These are phyloP conservation scores for Hygrophila difformis DNA, from an alignment of 257 asterid species.

Conservation along the genomic window DNA sequence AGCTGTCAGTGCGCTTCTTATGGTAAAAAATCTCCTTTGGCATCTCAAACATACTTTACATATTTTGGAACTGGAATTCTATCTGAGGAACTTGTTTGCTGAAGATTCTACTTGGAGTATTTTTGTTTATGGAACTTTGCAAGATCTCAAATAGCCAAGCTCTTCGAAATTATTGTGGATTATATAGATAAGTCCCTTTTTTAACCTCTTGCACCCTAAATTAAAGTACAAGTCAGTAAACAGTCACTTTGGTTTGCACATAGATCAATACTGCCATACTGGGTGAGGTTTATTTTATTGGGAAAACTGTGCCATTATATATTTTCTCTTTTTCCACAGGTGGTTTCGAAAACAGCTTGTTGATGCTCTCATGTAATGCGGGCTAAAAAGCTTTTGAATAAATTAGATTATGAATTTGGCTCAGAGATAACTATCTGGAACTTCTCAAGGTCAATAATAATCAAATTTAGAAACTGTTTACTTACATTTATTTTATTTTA, in stretches of 20 bases:
- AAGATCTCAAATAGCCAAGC: constrained; percentile 84
- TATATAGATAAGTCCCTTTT: constrained; percentile 79
- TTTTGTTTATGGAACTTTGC: constrained; percentile 95
- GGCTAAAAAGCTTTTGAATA: constrained; percentile 95
- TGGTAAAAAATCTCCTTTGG: constrained; percentile 75
- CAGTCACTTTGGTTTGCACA: too few relatives aligned
- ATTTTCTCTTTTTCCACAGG: too few relatives aligned
- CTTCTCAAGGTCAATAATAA: constrained; percentile 96
- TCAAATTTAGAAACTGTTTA: too few relatives aligned
- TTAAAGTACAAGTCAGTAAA: constrained; percentile 6
- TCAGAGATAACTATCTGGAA: constrained; percentile 85
- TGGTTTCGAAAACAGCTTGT: too few relatives aligned
- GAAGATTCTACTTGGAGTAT: constrained; percentile 93
- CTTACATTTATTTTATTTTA: too few relatives aligned
- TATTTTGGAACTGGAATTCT: constrained; percentile 63
- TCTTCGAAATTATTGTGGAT: constrained; percentile 95
- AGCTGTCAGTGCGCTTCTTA: constrained; percentile 42
- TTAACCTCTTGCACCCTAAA: constrained; percentile 10
- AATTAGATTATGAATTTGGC: constrained; percentile 89
- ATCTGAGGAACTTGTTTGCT: constrained; percentile 80
- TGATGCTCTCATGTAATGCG: constrained; percentile 95
- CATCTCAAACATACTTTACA: constrained; percentile 60
- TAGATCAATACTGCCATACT: background rate
- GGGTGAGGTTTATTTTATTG: too few relatives aligned
- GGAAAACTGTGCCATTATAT: too few relatives aligned